Conservation (phyloP, 2,329 filamentous ascomycete species). For the Biscogniauxia mediterranea region DNA sequence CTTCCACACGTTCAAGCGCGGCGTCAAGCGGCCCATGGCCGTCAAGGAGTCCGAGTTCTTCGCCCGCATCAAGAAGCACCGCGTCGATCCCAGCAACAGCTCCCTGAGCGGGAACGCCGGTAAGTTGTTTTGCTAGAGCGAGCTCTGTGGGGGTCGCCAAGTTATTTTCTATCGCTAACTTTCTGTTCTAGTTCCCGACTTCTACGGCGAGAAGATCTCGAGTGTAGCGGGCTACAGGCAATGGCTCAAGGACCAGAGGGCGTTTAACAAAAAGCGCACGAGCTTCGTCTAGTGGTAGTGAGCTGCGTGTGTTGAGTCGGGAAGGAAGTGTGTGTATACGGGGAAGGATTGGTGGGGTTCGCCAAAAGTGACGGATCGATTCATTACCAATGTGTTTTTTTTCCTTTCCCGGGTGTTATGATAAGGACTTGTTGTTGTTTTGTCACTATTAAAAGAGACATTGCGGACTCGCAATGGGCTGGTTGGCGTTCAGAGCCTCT, state of each 20-base stretch:
- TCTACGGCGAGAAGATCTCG: conserved; percentile 97
- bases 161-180: background rate
- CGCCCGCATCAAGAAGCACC: conserved; percentile 83
- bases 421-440: conserved; percentile 9
- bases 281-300: conserved; percentile 51
- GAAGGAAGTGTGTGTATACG: background rate
- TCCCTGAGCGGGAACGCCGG: conserved; percentile 80
- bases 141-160: too few relatives aligned
- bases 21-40: conserved; percentile 69
- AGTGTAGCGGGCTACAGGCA: conserved; percentile 87
- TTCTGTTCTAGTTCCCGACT: conserved; percentile 69
- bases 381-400: conserved; percentile 12
- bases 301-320: background rate
- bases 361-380: conserved; percentile 7
- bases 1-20: conserved; percentile 74
- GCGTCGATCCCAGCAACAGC: conserved; percentile 86
- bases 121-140: conserved; percentile 31
- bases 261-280: conserved; percentile 88
- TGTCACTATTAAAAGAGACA: conserved; percentile 8
- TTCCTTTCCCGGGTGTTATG: background rate
- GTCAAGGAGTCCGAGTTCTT: conserved; percentile 94
- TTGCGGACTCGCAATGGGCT: conserved; percentile 13
- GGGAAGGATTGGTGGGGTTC: conserved; percentile 1
- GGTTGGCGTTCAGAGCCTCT: conserved; percentile 33
- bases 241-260: conserved; percentile 96